These are phyloP conservation scores for Aspergillus conjunctus DNA, from an alignment of 495 filamentous ascomycete species.

Conservation along the genomic window DNA sequence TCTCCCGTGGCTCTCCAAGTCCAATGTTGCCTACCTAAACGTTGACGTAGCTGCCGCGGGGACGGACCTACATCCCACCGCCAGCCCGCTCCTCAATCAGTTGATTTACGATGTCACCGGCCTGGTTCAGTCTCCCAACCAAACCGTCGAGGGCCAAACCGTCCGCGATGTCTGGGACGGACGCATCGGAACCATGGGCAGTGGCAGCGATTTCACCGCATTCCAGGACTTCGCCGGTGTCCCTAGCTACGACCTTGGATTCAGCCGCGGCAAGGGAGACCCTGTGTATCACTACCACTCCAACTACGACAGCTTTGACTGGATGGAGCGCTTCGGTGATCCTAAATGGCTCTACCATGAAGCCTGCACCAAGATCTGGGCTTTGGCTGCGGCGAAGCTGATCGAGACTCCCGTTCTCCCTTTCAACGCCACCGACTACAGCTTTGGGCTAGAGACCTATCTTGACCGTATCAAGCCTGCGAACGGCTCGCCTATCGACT, in stretches of 20 bases:
- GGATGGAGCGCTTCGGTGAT: constrained; percentile 74
- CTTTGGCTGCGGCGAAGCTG: constrained; percentile 48
- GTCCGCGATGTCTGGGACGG: constrained; percentile 63
- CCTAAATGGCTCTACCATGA: constrained; percentile 62
- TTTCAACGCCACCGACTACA: constrained; percentile 53
- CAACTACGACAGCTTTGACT: constrained; percentile 74
- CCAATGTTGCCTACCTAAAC: constrained; percentile 75
- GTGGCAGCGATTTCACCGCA: constrained; percentile 73
- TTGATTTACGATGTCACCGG: constrained; percentile 69
- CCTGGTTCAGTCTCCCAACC: constrained; percentile 77
- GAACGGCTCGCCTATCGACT: constrained; percentile 41
- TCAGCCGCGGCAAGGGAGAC: constrained; percentile 41
- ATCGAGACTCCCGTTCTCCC: constrained; percentile 50
- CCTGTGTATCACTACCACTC: constrained; percentile 77
- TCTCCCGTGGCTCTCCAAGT: constrained; percentile 75
- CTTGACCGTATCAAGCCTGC: constrained; percentile 56
- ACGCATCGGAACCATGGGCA: constrained; percentile 66
- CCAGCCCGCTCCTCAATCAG: constrained; percentile 76
- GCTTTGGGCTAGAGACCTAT: constrained; percentile 47
- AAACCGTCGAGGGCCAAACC: constrained; percentile 64
- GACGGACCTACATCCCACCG: constrained; percentile 46
- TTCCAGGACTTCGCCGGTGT: constrained; percentile 76
- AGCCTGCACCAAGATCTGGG: constrained; percentile 61
- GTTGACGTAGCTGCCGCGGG: constrained; percentile 66
- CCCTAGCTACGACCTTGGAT: constrained; percentile 64